These are phyloP conservation scores for Penicillium rolfsii DNA, from an alignment of 2,329 filamentous ascomycete species.

Conservation along the genomic window DNA sequence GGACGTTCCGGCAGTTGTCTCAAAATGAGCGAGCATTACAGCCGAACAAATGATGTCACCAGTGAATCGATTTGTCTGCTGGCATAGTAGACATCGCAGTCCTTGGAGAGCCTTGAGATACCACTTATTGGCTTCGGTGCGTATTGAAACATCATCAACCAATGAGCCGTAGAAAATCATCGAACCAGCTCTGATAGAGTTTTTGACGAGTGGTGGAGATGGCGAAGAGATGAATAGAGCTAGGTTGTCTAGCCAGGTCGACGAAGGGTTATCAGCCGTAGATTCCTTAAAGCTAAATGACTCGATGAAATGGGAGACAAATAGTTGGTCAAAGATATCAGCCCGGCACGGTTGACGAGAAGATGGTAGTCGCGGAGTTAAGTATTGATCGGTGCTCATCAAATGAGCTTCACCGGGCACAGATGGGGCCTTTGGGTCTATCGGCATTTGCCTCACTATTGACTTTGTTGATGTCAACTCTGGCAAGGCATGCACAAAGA, in stretches of 20 bases:
- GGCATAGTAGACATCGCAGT: conserved; percentile 7
- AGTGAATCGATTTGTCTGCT: background rate
- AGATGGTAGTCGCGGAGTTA: background rate
- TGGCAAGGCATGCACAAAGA: conserved; percentile 13
- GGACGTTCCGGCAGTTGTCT: conserved; percentile 9
- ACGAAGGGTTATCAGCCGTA: background rate
- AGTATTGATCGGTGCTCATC: background rate
- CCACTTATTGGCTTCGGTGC: conserved; percentile 15
- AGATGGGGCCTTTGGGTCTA: background rate
- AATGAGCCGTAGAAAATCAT: conserved; percentile 17
- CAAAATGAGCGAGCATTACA: conserved; percentile 18
- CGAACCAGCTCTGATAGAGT: conserved; percentile 11
- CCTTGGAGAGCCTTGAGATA: conserved; percentile 9
- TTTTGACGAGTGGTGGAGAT: background rate
- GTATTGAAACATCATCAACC: conserved; percentile 12
- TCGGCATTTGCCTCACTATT: background rate
- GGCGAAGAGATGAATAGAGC: background rate
- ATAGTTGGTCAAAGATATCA: conserved; percentile 13
- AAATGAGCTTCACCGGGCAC: background rate
- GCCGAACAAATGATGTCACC: conserved; percentile 10
- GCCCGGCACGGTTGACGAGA: conserved; percentile 7
- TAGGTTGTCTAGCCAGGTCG: conserved; percentile 13
- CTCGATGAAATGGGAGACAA: conserved; percentile 19
- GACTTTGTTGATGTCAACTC: background rate
- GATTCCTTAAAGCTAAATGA: conserved; percentile 14